These are phyloP conservation scores for Aspergillus clavatus DNA, from an alignment of 2,329 filamentous ascomycete genomes.

Conservation along the genomic window DNA sequence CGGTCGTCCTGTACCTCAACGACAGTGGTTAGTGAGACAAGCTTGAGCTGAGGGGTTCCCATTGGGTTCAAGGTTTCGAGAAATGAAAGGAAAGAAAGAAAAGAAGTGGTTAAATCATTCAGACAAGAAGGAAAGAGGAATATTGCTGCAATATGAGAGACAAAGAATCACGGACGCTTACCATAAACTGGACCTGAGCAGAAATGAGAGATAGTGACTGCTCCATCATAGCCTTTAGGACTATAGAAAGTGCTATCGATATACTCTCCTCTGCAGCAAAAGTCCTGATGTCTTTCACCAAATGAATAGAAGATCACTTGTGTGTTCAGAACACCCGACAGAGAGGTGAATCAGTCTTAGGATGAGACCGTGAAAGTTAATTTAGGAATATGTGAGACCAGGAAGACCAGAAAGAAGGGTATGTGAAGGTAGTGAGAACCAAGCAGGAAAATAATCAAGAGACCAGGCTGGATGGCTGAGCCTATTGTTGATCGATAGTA, in stretches of 20 bases:
- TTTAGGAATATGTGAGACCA: background rate
- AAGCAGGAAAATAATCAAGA: background rate
- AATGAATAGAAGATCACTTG: background rate
- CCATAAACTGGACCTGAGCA: constrained; percentile 31
- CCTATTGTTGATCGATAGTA: background rate
- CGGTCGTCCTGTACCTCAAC: constrained; percentile 64
- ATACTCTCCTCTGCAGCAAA: background rate
- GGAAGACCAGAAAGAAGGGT: background rate
- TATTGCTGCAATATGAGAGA: background rate
- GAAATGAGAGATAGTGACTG: constrained; percentile 27
- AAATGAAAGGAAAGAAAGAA: background rate
- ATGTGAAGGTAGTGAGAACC: background rate
- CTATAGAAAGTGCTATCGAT: background rate
- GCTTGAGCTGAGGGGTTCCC: constrained; percentile 1
- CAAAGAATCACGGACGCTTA: constrained; percentile 11
- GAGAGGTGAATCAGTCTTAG: background rate
- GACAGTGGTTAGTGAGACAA: constrained; percentile 15
- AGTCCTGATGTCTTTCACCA: background rate
- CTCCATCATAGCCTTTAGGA: constrained; percentile 19
- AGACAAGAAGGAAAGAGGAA: background rate
- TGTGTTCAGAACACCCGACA: background rate
- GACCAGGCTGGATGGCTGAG: background rate
- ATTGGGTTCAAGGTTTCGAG: background rate
- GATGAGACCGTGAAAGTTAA: background rate
- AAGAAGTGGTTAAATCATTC: background rate